Evolutionary conservation across 2,329 filamentous ascomycete genomes (phyloP), one percentile per base, ranked within the genome.

Genomic region (Claviceps monticola): DNA sequence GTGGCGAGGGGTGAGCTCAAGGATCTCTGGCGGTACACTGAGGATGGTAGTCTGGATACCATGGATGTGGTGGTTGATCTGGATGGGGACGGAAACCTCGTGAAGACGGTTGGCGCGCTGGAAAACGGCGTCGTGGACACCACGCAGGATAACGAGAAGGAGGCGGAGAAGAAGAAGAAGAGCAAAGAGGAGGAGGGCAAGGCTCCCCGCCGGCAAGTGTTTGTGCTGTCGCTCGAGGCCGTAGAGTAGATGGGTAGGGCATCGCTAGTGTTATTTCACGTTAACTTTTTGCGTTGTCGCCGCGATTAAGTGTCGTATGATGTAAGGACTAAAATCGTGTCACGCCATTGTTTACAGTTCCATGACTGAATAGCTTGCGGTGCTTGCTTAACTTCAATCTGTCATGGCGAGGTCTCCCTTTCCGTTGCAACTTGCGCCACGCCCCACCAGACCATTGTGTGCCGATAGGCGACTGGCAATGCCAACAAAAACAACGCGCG

Each of bases 21-120:
- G 49, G 67, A 82, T 43, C 84, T 97, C 79, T 94, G 86, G 84
- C 72, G 73, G 2, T 97, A 90, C 62, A 89, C 82, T 0, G 91
- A 97, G 64, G 79, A 83, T 56, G 78, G 76, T 3, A 76, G 69
- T 51, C 64, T 81, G 2, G 79, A 81, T 56, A 74, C 68, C 0
- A 60, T 69, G 42, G 77, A 81, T 46, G 71, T 78, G 1, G 68
- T 81, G 1, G 76, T 80, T 2, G 75, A 79, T 51, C 63, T 80
- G 1, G 76, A 77, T 46, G 68, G 62, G 0, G 56, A 76, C 5
- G 75, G 76, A 0, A 71, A 71, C 34, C 65, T 71, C 0, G 59
- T 75, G 29, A 69, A 71, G 58, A 63, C 65, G 53, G 56, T 71
- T 23, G 65, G 67, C 17, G 62, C 67, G 44, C 57, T 70, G 3